A percentile compares a stretch with the other conserved stretches of the same genome.
Conservation (phyloP, 352 stramenopile species). For the Thraustochytrium sp. region DNA sequence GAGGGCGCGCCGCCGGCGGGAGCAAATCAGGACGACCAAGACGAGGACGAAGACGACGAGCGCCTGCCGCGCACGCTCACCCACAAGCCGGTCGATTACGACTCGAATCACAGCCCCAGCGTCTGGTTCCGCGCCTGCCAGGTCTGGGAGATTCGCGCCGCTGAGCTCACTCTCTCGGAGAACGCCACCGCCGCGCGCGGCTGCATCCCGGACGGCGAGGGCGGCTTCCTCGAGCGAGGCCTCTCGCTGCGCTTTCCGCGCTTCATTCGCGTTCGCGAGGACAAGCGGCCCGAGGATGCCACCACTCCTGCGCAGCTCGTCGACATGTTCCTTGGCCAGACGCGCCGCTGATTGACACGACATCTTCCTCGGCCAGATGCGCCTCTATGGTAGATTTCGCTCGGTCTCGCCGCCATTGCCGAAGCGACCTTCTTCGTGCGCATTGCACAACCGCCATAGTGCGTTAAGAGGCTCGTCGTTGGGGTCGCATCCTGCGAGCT, state of each 20-base stretch:
- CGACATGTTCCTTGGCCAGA: slow-evolving; percentile 45
- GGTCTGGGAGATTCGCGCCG: slow-evolving; percentile 85
- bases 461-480: no score
- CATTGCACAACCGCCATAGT: no score
- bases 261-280: slow-evolving; percentile 80
- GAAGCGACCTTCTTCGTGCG: no score
- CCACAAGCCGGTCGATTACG: slow-evolving; percentile 25
- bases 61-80: neutral
- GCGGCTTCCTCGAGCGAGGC: slow-evolving; percentile 65
- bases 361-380: neutral
- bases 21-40: neutral
- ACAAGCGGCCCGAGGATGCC: slow-evolving; percentile 76
- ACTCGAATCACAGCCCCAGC: slow-evolving; percentile 50
- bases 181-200: slow-evolving; percentile 81
- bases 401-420: no score
- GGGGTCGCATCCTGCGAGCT: no score
- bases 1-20: neutral
- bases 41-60: neutral
- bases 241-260: slow-evolving; percentile 83
- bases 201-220: slow-evolving; percentile 55
- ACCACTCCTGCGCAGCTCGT: slow-evolving; percentile 71
- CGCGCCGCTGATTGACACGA: neutral
- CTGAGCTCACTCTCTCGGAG: slow-evolving; percentile 82
- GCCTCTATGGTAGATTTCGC: no score
- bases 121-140: slow-evolving; percentile 82